Evolutionary conservation across 495 filamentous ascomycete genomes (phyloP).

Genomic region (Lentithecium fluviatile): DNA sequence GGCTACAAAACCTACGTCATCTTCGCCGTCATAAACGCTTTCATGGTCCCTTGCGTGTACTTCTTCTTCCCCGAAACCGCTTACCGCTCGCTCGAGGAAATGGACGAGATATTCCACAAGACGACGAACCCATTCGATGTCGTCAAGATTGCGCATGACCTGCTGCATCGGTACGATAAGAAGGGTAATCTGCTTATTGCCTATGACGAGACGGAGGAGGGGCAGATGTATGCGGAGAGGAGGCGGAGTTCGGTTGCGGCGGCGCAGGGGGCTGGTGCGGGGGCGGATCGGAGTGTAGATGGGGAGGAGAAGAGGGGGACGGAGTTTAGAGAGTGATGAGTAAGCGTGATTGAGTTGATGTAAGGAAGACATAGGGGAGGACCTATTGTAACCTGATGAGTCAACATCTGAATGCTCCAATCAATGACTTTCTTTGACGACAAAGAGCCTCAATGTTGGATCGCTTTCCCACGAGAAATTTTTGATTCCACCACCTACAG

Average conservation of each 20-base stretch:
- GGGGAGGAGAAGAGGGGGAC: too few species aligned
- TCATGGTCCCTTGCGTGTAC: constrained; percentile 50
- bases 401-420: too few species aligned
- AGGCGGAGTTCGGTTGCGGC: constrained; percentile 4
- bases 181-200: constrained; percentile 65
- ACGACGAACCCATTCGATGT: constrained; percentile 50
- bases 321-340: too few species aligned
- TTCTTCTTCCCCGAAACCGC: constrained; percentile 61
- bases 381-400: too few species aligned
- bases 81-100: constrained; percentile 59
- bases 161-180: constrained; percentile 69
- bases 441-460: too few species aligned
- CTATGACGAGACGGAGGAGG: constrained; percentile 54
- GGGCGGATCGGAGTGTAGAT: too few species aligned
- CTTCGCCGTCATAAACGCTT: constrained; percentile 39
- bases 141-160: constrained; percentile 57
- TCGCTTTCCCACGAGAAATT: too few species aligned
- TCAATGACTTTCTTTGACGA: too few species aligned
- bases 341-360: too few species aligned
- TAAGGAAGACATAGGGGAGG: too few species aligned
- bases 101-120: constrained; percentile 54
- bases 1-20: constrained; percentile 44
- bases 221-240: constrained; percentile 8
- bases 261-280: too few species aligned
- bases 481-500: constrained; percentile 36